These are phyloP conservation scores for Chalaropsis ovoidea DNA, from an alignment of 2,329 filamentous ascomycete genomes.

Conservation along the genomic window DNA sequence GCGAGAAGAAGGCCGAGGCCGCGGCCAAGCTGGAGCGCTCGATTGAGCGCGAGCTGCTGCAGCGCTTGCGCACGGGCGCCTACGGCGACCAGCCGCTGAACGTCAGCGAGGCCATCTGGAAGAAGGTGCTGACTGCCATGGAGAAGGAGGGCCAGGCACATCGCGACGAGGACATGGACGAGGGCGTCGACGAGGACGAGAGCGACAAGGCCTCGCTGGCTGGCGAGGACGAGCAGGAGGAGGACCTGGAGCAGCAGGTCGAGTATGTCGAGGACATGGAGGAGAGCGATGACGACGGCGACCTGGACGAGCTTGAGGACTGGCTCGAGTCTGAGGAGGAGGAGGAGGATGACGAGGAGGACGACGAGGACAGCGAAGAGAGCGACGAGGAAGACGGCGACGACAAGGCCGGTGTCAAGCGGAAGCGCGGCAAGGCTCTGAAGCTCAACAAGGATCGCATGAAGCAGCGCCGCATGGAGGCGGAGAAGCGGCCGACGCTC, in stretches of 20 bases:
- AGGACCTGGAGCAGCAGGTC: constrained; percentile 67
- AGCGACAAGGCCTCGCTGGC: constrained; percentile 41
- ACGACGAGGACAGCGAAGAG: constrained; percentile 48
- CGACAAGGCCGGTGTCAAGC: constrained; percentile 47
- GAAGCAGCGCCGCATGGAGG: constrained; percentile 50
- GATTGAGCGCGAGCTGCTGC: constrained; percentile 89
- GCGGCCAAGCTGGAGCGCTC: constrained; percentile 90
- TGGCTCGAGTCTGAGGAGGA: constrained; percentile 49
- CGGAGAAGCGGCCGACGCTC: constrained; percentile 40
- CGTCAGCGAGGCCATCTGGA: constrained; percentile 91
- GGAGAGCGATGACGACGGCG: constrained; percentile 68
- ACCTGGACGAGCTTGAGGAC: constrained; percentile 78
- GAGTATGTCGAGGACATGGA: constrained; percentile 92
- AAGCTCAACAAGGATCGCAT: constrained; percentile 38
- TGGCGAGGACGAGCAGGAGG: constrained; percentile 71
- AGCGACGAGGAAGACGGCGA: constrained; percentile 47
- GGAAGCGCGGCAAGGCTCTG: constrained; percentile 42
- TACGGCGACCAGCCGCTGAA: constrained; percentile 94
- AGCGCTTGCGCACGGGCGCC: constrained; percentile 79
- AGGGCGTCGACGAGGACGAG: constrained; percentile 63
- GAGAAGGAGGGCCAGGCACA: constrained; percentile 77
- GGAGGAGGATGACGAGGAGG: constrained; percentile 49
- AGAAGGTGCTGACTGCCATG: constrained; percentile 84
- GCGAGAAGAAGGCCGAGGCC: constrained; percentile 66
- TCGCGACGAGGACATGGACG: constrained; percentile 78